phyloP scores from a whole-genome alignment of 164 flowering plant species.

The Annona squamosa region DNA sequence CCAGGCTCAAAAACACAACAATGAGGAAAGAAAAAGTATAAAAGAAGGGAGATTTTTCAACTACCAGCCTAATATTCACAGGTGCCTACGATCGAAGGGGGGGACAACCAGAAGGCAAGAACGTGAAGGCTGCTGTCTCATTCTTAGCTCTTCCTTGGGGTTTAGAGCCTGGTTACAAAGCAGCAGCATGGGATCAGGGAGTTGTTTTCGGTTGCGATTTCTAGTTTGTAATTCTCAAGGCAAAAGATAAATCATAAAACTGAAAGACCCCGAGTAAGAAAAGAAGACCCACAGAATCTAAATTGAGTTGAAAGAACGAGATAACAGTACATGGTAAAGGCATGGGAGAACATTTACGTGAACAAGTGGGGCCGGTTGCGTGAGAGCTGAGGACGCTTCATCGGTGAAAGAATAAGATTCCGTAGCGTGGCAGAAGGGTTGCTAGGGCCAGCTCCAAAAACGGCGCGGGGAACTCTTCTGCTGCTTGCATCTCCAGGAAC shows the following conservation, averaged over 20 bases:
- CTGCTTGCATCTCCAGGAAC: constrained; percentile 38
- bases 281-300: too few relatives aligned
- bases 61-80: not conserved
- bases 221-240: not conserved
- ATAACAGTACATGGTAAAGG: not conserved
- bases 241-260: not conserved
- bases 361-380: constrained; percentile 65
- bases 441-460: constrained; percentile 42
- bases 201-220: not conserved
- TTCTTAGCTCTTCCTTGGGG: not conserved
- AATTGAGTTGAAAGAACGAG: not conserved
- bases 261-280: too few relatives aligned
- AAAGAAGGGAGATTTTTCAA: not conserved
- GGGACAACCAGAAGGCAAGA: not conserved
- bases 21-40: not conserved
- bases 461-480: constrained; percentile 42
- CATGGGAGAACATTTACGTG: constrained; percentile 37
- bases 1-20: not conserved
- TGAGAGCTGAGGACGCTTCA: constrained; percentile 87
- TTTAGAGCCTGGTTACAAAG: constrained; percentile 1
- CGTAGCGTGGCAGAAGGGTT: constrained; percentile 79
- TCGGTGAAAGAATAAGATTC: constrained; percentile 84
- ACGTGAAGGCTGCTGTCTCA: not conserved
- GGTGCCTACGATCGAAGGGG: not conserved
- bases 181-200: not conserved